Conservation (phyloP, 179 eudicot genomes). For the Carnegiea gigantea region DNA sequence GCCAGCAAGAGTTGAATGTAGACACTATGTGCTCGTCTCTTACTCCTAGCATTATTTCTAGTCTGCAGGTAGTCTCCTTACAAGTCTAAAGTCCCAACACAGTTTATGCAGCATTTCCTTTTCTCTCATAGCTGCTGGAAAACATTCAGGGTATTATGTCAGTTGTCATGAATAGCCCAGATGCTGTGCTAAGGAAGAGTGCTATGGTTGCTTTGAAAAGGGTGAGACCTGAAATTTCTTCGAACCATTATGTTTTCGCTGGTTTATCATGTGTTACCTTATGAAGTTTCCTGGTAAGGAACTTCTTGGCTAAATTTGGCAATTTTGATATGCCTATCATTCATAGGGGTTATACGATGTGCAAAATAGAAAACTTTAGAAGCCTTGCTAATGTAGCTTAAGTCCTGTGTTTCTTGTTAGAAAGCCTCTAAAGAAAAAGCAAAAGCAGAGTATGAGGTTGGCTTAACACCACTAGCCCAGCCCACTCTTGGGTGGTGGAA, state of each 20-base stretch:
- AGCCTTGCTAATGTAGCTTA: not conserved
- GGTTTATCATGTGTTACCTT: not conserved
- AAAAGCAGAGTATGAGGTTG: not conserved
- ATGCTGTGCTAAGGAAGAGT: constrained; percentile 56
- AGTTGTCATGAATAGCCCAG: constrained; percentile 73
- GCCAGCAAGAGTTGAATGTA: constrained; percentile 33
- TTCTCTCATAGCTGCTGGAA: constrained; percentile 33
- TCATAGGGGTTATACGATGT: not conserved
- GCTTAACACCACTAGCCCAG: not conserved
- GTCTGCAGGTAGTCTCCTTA: constrained; percentile 62
- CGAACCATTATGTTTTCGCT: not conserved
- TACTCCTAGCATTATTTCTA: constrained; percentile 46
- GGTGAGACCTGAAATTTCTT: constrained; percentile 39
- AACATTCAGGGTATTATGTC: constrained; percentile 62
- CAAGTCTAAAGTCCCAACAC: not conserved
- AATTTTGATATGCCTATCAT: not conserved
- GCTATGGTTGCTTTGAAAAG: constrained; percentile 70
- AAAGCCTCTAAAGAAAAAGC: not conserved
- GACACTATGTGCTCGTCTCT: constrained; percentile 38
- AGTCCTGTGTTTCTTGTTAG: not conserved
- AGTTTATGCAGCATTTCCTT: not conserved
- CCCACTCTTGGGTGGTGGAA: not conserved
- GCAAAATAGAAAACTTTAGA: not conserved
- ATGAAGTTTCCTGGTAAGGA: not conserved
- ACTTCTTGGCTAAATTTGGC: not conserved